These are phyloP conservation scores for Phytophthora crassamura DNA, from an alignment of 352 stramenopile species.

Conservation along the genomic window DNA sequence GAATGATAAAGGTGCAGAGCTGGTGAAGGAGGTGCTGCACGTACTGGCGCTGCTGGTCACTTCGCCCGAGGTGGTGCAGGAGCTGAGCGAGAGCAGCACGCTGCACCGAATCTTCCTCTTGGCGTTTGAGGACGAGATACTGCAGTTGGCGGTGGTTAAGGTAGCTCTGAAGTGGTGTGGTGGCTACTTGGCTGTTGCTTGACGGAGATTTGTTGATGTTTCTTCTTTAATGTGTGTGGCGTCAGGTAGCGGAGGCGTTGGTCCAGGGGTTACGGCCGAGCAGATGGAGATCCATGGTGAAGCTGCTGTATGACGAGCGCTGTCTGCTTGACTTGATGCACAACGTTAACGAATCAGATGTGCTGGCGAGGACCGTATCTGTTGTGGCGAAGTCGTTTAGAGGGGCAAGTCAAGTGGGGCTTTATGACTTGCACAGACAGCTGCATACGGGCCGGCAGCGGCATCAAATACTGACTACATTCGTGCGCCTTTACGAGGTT, in stretches of 20 bases:
- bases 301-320: conserved; percentile 34
- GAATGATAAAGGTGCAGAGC: not conserved
- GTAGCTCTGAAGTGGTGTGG: conserved; percentile 11
- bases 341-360: conserved; percentile 7
- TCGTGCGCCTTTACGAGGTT: conserved; percentile 27
- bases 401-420: conserved; percentile 12
- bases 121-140: conserved; percentile 28
- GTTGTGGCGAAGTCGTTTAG: conserved; percentile 28
- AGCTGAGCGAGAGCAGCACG: conserved; percentile 55
- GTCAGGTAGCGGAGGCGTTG: conserved; percentile 39
- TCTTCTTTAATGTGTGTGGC: conserved; percentile 5
- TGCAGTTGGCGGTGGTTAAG: conserved; percentile 26
- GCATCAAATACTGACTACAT: conserved; percentile 26
- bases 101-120: conserved; percentile 63
- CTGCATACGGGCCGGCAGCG: conserved; percentile 30
- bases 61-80: conserved; percentile 52
- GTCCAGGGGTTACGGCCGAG: conserved; percentile 22
- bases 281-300: conserved; percentile 36
- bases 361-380: conserved; percentile 29
- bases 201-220: not conserved
- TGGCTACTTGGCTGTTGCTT: not conserved
- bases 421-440: conserved; percentile 37
- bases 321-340: conserved; percentile 33
- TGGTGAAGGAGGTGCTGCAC: conserved; percentile 34
- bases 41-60: conserved; percentile 41